A percentile compares a stretch with the other conserved stretches of the same genome.
These are phyloP conservation scores for Davidsoniella neocaledoniae DNA, from an alignment of 2,329 filamentous ascomycete species.

Conservation along the genomic window DNA sequence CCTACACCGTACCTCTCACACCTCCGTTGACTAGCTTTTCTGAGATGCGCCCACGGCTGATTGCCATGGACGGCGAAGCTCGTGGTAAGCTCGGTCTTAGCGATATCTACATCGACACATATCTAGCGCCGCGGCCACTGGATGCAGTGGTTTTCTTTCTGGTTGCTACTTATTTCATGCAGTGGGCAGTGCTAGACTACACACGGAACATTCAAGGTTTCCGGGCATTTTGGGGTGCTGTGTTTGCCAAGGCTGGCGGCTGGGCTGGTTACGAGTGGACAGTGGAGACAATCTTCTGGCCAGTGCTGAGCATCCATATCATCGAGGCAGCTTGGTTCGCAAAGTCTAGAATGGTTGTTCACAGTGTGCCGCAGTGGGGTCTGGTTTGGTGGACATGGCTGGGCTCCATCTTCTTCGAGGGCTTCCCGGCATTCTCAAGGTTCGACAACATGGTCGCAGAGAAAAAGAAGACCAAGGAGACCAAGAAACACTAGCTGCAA, in stretches of 20 bases:
- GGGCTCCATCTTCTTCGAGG: slow-evolving; percentile 35
- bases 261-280: slow-evolving; percentile 39
- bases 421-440: slow-evolving; percentile 26
- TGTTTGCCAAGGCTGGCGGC: slow-evolving; percentile 35
- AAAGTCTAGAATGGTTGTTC: slow-evolving; percentile 27
- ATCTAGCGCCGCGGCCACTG: slow-evolving; percentile 21
- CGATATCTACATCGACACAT: slow-evolving; percentile 27
- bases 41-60: slow-evolving; percentile 52
- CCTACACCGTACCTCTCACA: slow-evolving; percentile 41
- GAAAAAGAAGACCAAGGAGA: slow-evolving; percentile 23
- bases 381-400: slow-evolving; percentile 41
- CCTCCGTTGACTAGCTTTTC: slow-evolving; percentile 53
- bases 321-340: slow-evolving; percentile 43
- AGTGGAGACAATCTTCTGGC: slow-evolving; percentile 38
- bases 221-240: slow-evolving; percentile 31
- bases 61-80: slow-evolving; percentile 48
- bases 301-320: slow-evolving; percentile 48
- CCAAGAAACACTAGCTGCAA: slow-evolving; percentile 23
- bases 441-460: slow-evolving; percentile 30
- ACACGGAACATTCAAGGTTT: slow-evolving; percentile 19
- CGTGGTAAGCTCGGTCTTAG: slow-evolving; percentile 43
- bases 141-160: slow-evolving; percentile 29
- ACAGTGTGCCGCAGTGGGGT: slow-evolving; percentile 29
- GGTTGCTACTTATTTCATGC: slow-evolving; percentile 28
- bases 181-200: slow-evolving; percentile 18